phyloP scores from a whole-genome alignment of 2,329 filamentous ascomycete genomes.

The Furcasterigmium sp. region DNA sequence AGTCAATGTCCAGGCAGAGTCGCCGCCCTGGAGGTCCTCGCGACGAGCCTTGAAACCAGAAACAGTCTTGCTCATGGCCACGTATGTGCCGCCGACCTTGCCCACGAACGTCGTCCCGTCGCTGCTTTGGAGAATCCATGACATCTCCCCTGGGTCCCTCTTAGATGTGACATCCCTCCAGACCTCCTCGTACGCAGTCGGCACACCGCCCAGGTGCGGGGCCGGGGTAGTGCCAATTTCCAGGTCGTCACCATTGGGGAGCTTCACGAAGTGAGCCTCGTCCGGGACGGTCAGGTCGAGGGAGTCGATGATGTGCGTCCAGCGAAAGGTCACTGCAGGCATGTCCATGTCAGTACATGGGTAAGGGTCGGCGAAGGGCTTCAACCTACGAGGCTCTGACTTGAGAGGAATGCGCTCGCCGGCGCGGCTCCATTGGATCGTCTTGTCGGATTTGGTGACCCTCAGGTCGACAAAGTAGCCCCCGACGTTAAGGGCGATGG shows the following conservation, averaged over 20 bases:
- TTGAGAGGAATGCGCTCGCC: conserved; percentile 13
- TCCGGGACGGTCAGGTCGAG: conserved; percentile 12
- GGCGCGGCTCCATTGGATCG: conserved; percentile 16
- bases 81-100: conserved; percentile 27
- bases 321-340: conserved; percentile 14
- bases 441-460: conserved; percentile 3
- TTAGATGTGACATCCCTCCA: conserved; percentile 15
- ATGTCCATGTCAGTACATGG: neutral
- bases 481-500: conserved; percentile 17
- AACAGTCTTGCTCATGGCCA: conserved; percentile 9
- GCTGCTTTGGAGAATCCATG: conserved; percentile 15
- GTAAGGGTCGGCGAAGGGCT: too few species aligned
- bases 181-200: conserved; percentile 15
- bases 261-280: conserved; percentile 14
- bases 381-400: conserved; percentile 11
- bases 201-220: conserved; percentile 9
- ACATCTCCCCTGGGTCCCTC: conserved; percentile 2
- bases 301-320: conserved; percentile 18
- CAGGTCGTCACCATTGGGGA: conserved; percentile 16
- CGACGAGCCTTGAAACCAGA: neutral
- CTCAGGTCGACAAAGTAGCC: conserved; percentile 15
- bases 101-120: conserved; percentile 14
- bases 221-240: conserved; percentile 12
- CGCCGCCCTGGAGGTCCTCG: too few species aligned
- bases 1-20: too few species aligned